Evolutionary conservation across 768 basidiomycete species (phyloP).

Genomic region (Lentinula boryana): DNA sequence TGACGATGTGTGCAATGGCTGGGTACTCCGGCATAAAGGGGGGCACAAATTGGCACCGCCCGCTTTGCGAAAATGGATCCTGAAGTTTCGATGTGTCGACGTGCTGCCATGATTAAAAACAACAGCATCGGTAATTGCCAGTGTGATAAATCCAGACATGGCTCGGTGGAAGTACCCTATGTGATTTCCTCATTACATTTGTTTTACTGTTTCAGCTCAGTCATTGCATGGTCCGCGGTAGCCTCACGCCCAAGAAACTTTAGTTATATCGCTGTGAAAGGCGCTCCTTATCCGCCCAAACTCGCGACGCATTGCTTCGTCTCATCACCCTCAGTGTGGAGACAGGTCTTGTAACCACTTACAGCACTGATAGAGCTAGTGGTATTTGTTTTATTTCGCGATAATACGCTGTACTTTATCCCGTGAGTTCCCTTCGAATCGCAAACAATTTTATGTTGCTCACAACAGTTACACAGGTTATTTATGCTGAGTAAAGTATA

Average conservation of each 20-base stretch:
- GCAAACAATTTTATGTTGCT: too few relatives aligned
- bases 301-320: neutral
- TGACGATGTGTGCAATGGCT: neutral
- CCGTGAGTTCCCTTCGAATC: neutral
- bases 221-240: neutral
- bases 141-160: too few relatives aligned
- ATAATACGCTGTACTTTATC: slow-evolving; percentile 5
- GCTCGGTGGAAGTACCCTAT: neutral
- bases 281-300: neutral
- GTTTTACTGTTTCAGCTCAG: neutral
- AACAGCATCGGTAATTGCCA: too few relatives aligned
- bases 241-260: neutral
- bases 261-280: neutral
- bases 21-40: neutral
- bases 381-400: slow-evolving; percentile 1
- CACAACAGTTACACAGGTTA: neutral
- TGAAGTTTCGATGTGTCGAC: neutral
- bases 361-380: slow-evolving; percentile 5
- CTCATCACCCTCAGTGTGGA: slow-evolving; percentile 6
- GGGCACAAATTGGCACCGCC: neutral
- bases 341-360: slow-evolving; percentile 9
- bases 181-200: neutral
- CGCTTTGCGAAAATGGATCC: neutral
- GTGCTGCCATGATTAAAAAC: too few relatives aligned
- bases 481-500: neutral